phyloP scores from a whole-genome alignment of 2,329 filamentous ascomycete genomes.

The Lanzia echinophila region DNA sequence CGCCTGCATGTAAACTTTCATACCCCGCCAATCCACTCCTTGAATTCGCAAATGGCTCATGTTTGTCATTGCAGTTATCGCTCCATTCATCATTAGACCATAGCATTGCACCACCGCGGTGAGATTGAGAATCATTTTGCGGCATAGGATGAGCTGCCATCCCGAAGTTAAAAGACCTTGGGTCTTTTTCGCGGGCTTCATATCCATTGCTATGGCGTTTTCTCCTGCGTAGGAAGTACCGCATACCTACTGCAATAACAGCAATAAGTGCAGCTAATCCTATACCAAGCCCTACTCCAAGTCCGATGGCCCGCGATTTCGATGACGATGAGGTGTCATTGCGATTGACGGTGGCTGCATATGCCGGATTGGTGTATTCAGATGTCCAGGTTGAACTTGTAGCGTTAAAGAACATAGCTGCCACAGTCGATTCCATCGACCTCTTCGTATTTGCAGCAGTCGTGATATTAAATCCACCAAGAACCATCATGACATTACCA shows the following conservation, averaged over 20 bases:
- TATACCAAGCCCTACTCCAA: slow-evolving; percentile 60
- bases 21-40: slow-evolving; percentile 20
- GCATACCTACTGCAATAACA: slow-evolving; percentile 41
- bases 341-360: slow-evolving; percentile 17
- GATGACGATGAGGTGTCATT: slow-evolving; percentile 24
- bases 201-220: slow-evolving; percentile 35
- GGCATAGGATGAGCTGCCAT: slow-evolving; percentile 17
- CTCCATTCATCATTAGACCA: slow-evolving; percentile 25
- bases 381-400: slow-evolving; percentile 53
- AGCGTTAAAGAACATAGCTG: slow-evolving; percentile 50
- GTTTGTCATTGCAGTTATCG: slow-evolving; percentile 6
- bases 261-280: slow-evolving; percentile 48
- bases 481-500: slow-evolving; percentile 62
- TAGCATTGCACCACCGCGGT: slow-evolving; percentile 18
- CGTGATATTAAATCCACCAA: slow-evolving; percentile 53
- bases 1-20: slow-evolving; percentile 20
- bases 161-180: slow-evolving; percentile 43
- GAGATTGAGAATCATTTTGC: slow-evolving; percentile 17
- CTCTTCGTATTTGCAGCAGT: slow-evolving; percentile 20
- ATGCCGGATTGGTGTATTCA: slow-evolving; percentile 45
- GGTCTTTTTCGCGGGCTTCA: slow-evolving; percentile 44
- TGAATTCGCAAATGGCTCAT: slow-evolving; percentile 24
- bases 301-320: slow-evolving; percentile 41
- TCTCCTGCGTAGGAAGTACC: slow-evolving; percentile 35
- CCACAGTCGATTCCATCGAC: slow-evolving; percentile 35